Evolutionary conservation across 2,329 filamentous ascomycete genomes (phyloP).

Genomic region (Fusarium staphyleae): DNA sequence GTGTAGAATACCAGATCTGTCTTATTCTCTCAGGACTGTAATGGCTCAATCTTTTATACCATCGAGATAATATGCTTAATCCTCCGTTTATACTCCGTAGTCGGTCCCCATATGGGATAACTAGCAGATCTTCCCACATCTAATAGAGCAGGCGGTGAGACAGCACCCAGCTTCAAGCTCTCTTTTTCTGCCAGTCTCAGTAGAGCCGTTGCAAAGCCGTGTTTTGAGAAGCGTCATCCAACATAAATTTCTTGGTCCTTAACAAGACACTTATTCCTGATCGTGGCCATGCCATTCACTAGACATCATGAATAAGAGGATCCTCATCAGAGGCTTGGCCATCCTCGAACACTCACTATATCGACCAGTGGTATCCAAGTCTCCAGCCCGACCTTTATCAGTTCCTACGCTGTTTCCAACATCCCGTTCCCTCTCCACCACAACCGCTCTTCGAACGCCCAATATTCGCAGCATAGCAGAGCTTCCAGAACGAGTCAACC

Average conservation of each 20-base stretch:
- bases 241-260: constrained; percentile 18
- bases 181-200: constrained; percentile 28
- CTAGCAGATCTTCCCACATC: not conserved
- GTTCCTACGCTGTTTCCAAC: not conserved
- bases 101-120: no score
- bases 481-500: constrained; percentile 46
- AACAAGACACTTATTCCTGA: constrained; percentile 1
- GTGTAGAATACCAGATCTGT: no score
- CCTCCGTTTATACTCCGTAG: not conserved
- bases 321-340: constrained; percentile 21
- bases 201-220: constrained; percentile 21
- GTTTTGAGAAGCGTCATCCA: constrained; percentile 20
- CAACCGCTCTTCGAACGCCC: constrained; percentile 48
- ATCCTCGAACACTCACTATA: constrained; percentile 11
- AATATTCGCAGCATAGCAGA: constrained; percentile 44
- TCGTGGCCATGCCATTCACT: constrained; percentile 18
- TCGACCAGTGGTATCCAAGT: not conserved
- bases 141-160: constrained; percentile 35
- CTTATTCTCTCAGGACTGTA: not conserved
- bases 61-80: not conserved
- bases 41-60: not conserved
- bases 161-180: constrained; percentile 26
- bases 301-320: constrained; percentile 35
- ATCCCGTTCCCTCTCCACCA: constrained; percentile 57
- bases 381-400: constrained; percentile 3